These are phyloP conservation scores for Rhodomyrtus psidioides DNA, from an alignment of 441 rosid species.

Conservation along the genomic window DNA sequence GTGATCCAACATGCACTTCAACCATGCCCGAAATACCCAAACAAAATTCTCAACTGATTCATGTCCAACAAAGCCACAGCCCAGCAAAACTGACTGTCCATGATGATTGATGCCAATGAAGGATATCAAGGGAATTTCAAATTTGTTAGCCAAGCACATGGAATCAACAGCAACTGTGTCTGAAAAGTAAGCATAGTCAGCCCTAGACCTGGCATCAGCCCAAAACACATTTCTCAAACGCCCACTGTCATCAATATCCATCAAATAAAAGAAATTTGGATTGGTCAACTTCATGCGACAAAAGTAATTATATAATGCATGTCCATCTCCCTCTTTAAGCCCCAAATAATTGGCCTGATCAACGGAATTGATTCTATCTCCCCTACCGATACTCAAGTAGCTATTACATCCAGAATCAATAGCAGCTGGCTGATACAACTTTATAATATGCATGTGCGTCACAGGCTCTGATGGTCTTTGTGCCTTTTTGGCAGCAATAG, in stretches of 20 bases:
- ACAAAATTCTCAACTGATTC: constrained; percentile 35
- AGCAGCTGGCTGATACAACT: constrained; percentile 29
- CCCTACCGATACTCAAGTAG: constrained; percentile 15
- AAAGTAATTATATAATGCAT: constrained; percentile 38
- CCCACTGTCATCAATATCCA: constrained; percentile 36
- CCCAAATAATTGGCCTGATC: constrained; percentile 34
- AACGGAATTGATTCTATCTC: constrained; percentile 12
- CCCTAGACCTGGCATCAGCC: constrained; percentile 40
- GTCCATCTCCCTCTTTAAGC: constrained; percentile 45
- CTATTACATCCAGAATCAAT: constrained; percentile 19
- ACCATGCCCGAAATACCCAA: constrained; percentile 53
- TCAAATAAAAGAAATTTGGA: constrained; percentile 44
- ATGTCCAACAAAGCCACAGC: constrained; percentile 41
- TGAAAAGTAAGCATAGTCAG: constrained; percentile 23
- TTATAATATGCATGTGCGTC: constrained; percentile 34
- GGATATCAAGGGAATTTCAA: constrained; percentile 32
- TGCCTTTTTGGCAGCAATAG: constrained; percentile 30
- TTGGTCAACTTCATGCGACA: constrained; percentile 46
- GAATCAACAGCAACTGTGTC: constrained; percentile 34
- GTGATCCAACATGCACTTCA: constrained; percentile 35
- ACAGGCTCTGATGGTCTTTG: constrained; percentile 26
- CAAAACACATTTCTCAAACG: constrained; percentile 36
- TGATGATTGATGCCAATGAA: constrained; percentile 46
- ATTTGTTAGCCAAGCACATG: constrained; percentile 33
- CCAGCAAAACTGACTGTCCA: constrained; percentile 34